Conservation (phyloP, 1,284 basidiomycete species). For the Melampsora americana region DNA sequence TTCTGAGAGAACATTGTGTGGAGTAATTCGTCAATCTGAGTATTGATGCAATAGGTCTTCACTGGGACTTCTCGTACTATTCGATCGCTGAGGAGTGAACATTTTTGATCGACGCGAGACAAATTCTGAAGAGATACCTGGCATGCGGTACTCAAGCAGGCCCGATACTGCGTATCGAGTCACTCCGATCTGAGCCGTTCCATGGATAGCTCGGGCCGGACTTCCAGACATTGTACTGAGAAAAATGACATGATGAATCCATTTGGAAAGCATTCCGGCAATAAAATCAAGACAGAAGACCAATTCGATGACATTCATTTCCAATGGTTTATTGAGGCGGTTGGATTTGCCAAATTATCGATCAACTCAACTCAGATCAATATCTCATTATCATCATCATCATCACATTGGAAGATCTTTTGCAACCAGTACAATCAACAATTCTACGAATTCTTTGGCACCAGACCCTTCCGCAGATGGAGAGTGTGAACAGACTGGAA, state of each 20-base stretch:
- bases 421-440: not conserved
- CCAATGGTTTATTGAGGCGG: no score
- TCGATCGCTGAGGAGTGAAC: not conserved
- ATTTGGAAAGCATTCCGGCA: no score
- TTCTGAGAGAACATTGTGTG: conserved; percentile 36
- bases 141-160: no score
- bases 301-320: no score
- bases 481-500: not conserved
- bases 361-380: not conserved
- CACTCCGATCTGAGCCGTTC: no score
- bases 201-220: no score
- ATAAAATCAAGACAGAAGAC: no score
- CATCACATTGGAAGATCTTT: not conserved
- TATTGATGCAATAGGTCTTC: not conserved
- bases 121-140: no score
- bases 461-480: not conserved
- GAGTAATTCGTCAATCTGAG: not conserved
- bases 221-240: no score
- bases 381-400: not conserved
- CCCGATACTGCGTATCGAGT: no score
- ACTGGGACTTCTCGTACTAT: not conserved
- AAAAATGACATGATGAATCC: no score
- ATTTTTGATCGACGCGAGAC: no score
- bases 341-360: not conserved
- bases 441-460: not conserved